Evolutionary conservation across 108 stramenopile genomes (phyloP).

Genomic region (Fistulifera pelliculosa): DNA sequence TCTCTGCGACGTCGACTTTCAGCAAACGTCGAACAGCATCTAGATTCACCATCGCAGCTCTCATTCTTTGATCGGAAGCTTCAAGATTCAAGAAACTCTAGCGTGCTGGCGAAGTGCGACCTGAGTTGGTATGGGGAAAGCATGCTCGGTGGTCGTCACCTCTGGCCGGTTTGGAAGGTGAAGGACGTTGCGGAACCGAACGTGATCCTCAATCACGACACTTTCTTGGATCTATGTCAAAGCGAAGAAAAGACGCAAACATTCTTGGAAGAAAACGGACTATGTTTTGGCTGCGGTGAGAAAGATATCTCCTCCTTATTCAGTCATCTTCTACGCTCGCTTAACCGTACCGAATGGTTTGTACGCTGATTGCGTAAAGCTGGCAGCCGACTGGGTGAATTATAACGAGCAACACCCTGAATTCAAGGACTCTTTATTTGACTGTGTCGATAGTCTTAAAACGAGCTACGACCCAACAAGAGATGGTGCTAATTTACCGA

Average conservation of each 20-base stretch:
- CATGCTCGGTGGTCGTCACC: slow-evolving; percentile 2
- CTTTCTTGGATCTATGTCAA: slow-evolving; percentile 18
- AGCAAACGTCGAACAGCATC: not conserved
- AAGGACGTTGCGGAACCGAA: slow-evolving; percentile 8
- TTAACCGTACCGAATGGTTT: slow-evolving; percentile 18
- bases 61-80: not conserved
- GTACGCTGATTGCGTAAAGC: slow-evolving; percentile 24
- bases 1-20: slow-evolving; percentile 5
- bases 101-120: slow-evolving; percentile 19
- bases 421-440: slow-evolving; percentile 5
- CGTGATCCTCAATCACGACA: slow-evolving; percentile 5
- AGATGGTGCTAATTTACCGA: not conserved
- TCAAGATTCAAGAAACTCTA: not conserved
- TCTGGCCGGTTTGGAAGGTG: slow-evolving; percentile 33
- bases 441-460: slow-evolving; percentile 20
- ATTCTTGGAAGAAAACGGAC: slow-evolving; percentile 19
- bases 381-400: slow-evolving; percentile 19
- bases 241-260: slow-evolving; percentile 29
- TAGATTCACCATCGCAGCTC: not conserved
- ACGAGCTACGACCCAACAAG: slow-evolving; percentile 3
- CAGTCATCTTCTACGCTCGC: slow-evolving; percentile 30
- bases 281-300: slow-evolving; percentile 22
- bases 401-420: slow-evolving; percentile 11
- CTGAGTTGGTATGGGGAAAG: slow-evolving; percentile 14
- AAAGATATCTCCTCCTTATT: slow-evolving; percentile 29